Base-by-base conservation (phyloP, 345 rosid species). In the Eucalyptus regnans region DNA sequence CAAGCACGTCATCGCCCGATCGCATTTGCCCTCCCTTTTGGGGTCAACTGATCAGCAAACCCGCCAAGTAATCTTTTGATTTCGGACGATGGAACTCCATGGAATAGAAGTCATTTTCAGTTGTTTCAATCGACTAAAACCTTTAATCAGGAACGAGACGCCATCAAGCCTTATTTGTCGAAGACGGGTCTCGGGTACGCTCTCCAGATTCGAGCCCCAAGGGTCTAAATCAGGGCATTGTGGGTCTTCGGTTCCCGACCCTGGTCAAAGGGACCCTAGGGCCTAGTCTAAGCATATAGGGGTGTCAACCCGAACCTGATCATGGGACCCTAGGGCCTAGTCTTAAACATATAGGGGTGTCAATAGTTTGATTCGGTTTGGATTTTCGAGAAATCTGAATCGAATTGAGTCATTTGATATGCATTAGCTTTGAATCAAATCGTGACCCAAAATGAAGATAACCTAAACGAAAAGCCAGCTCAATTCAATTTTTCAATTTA, bases 381-480 rank as follows among this genome's bases (percentile, higher is more conserved):
- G 0, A 25, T 56, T 56, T 56, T 56, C 0, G 0, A 12, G 7
- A 23, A 23, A 56, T 56, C 7, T 22, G 3, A 56, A 56, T 25
- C 0, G 2, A 56, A 56, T 9, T 2, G 12, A 56, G 10, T 0
- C 1, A 0, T 56, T 56, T 9, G 62, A 4, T 56, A 56, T 56
- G 5, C 29, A 56, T 56, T 56, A 56, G 5, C 4, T 56, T 56
- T 56, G 13, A 56, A 56, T 56, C 12, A 10, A 56, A 56, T 56
- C 12, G 4, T 22, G 13, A 56, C 29, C 6, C 29, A 0, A 9
- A 56, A 12, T 22, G 41, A 37, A 37, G 41, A 37, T 37, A 37
- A 4, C 41, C 41, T 37, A 37, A 37, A 37, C 4, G 3, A 37
- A 37, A 37, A 37, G 41, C 4, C 41, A 37, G 41, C 41, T 37